Conservation (phyloP, 176 grass and related monocot genomes). For the Coix lacrymajobi region DNA sequence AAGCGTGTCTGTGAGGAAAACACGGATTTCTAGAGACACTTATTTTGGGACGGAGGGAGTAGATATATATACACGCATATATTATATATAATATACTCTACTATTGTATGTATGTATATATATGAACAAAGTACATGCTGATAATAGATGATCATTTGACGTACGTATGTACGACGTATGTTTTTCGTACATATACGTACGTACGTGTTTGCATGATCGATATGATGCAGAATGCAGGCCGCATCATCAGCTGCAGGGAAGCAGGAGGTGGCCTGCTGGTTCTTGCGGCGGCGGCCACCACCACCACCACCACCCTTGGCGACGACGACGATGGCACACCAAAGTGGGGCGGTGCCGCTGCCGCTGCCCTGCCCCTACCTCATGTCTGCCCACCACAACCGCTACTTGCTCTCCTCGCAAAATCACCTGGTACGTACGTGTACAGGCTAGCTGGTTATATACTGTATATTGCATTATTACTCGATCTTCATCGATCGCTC, state of each 20-base stretch:
- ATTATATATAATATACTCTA: too few relatives aligned
- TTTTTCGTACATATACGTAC: neutral
- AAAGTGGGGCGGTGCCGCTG: neutral
- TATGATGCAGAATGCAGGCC: constrained; percentile 13
- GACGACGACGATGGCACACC: neutral
- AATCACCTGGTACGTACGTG: constrained; percentile 44
- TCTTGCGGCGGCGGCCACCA: neutral
- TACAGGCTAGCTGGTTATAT: too few relatives aligned
- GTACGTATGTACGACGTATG: neutral
- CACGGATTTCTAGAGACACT: too few relatives aligned
- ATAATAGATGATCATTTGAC: neutral
- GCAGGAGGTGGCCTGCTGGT: constrained; percentile 12
- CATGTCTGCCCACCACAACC: constrained; percentile 33
- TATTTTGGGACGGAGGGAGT: too few relatives aligned
- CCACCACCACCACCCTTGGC: neutral
- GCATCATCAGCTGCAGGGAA: neutral
- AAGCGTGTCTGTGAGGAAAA: too few relatives aligned
- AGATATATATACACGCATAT: too few relatives aligned
- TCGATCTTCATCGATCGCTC: too few relatives aligned
- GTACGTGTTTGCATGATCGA: neutral
- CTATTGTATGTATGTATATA: neutral
- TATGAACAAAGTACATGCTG: neutral
- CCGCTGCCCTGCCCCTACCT: constrained; percentile 40
- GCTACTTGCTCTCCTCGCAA: constrained; percentile 28
- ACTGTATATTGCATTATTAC: too few relatives aligned